These are phyloP conservation scores for Colletotrichum nymphaeae DNA, from an alignment of 2,329 filamentous ascomycete species.

Conservation along the genomic window DNA sequence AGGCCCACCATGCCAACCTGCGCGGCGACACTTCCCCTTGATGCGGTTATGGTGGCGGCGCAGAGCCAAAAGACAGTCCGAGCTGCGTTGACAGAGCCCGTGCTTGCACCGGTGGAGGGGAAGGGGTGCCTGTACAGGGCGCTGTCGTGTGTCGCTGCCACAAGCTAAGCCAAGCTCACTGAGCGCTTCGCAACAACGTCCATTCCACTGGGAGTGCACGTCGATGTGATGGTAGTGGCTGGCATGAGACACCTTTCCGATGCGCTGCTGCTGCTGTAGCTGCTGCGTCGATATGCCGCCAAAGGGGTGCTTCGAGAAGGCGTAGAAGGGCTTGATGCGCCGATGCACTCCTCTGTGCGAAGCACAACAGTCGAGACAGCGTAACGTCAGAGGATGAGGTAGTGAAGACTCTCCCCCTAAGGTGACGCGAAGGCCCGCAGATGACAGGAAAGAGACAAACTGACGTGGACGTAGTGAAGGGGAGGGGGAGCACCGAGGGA, in stretches of 20 bases:
- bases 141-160: conserved; percentile 23
- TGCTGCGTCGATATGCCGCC: conserved; percentile 5
- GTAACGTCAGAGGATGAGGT: conserved; percentile 17
- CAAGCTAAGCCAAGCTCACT: conserved; percentile 28
- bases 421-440: conserved; percentile 18
- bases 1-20: conserved; percentile 58
- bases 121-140: conserved; percentile 30
- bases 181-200: conserved; percentile 29
- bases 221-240: conserved; percentile 14
- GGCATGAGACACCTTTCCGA: conserved; percentile 12
- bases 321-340: conserved; percentile 21
- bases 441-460: conserved; percentile 25
- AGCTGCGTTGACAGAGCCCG: conserved; percentile 40
- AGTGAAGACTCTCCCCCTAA: not conserved
- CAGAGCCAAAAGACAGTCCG: conserved; percentile 39
- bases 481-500: conserved; percentile 7
- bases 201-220: conserved; percentile 20
- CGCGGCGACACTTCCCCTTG: conserved; percentile 45
- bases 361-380: not conserved
- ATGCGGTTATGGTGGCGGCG: conserved; percentile 39
- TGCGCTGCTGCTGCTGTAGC: not conserved
- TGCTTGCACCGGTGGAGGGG: conserved; percentile 30
- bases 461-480: conserved; percentile 23
- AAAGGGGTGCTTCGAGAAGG: conserved; percentile 30
- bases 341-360: not conserved